These are phyloP conservation scores for Dorcoceras hygrometricum DNA, from an alignment of 257 asterid species.

Conservation along the genomic window DNA sequence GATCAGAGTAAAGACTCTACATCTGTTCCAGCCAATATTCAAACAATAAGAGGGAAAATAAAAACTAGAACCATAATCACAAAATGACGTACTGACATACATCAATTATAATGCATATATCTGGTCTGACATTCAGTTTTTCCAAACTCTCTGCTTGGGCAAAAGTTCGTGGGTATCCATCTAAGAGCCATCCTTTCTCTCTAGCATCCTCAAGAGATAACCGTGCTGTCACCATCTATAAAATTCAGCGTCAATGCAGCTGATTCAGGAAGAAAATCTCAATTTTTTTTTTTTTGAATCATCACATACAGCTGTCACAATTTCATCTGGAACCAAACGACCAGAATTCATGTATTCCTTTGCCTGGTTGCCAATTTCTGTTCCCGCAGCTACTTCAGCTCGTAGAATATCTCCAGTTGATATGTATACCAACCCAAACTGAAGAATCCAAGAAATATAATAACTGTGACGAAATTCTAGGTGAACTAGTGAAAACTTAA, in stretches of 20 bases:
- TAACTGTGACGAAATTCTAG: not conserved
- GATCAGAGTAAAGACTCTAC: conserved; percentile 9
- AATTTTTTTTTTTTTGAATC: conserved; percentile 5
- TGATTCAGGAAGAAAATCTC: conserved; percentile 19
- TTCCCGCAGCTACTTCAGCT: conserved; percentile 84
- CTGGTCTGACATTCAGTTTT: conserved; percentile 72
- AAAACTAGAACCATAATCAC: conserved; percentile 6
- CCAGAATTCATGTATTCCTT: conserved; percentile 91
- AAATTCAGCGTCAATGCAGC: conserved; percentile 25
- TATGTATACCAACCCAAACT: conserved; percentile 90
- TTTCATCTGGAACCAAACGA: conserved; percentile 81
- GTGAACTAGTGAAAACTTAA: not conserved
- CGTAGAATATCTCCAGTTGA: conserved; percentile 95
- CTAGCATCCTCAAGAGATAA: conserved; percentile 70
- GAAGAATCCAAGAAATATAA: conserved; percentile 32
- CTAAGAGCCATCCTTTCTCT: conserved; percentile 96
- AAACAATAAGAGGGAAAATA: conserved; percentile 12
- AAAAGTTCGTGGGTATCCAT: conserved; percentile 83
- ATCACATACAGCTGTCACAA: conserved; percentile 76
- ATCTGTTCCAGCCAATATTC: conserved; percentile 8
- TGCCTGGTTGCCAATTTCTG: conserved; percentile 80
- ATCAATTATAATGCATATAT: conserved; percentile 72
- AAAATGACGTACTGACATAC: conserved; percentile 42
- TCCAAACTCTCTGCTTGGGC: conserved; percentile 90
- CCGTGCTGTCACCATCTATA: conserved; percentile 83